Evolutionary conservation across 805 yeast species (phyloP).

Genomic region (Kuraishia floccosa): DNA sequence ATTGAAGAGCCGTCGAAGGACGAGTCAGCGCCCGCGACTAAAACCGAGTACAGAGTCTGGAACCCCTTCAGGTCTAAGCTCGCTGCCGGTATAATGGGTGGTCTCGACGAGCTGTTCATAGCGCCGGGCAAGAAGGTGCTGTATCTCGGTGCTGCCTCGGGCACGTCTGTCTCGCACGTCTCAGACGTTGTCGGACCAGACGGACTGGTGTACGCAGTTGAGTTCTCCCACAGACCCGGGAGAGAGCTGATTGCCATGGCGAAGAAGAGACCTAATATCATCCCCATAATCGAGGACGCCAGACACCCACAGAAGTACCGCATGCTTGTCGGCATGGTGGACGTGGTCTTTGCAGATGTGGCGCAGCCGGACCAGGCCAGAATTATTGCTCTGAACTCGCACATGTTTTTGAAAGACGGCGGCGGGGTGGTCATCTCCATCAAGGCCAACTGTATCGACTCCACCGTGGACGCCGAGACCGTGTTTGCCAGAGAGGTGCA

Average conservation of each 20-base stretch:
- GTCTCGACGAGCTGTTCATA: conserved; percentile 94
- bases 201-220: conserved; percentile 98
- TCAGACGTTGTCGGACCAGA: conserved; percentile 98
- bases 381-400: conserved; percentile 97
- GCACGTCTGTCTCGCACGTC: conserved; percentile 98
- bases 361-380: conserved; percentile 99
- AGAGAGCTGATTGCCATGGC: conserved; percentile 99
- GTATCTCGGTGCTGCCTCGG: conserved; percentile 98
- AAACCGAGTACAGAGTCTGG: conserved; percentile 99
- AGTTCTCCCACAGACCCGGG: conserved; percentile 99
- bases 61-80: conserved; percentile 99
- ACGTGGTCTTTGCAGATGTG: conserved; percentile 97
- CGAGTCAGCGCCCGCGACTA: conserved; percentile 83
- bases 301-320: conserved; percentile 99
- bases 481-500: conserved; percentile 99
- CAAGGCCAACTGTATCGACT: conserved; percentile 99
- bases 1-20: conserved; percentile 88
- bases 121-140: conserved; percentile 97
- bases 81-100: conserved; percentile 99
- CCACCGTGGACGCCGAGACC: conserved; percentile 98
- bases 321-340: conserved; percentile 98
- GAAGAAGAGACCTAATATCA: conserved; percentile 98
- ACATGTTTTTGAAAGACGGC: conserved; percentile 93
- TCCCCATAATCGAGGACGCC: conserved; percentile 98
- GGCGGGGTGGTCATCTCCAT: conserved; percentile 98